Conservation (phyloP, 495 filamentous ascomycete genomes). For the Aspergillus baeticus region DNA sequence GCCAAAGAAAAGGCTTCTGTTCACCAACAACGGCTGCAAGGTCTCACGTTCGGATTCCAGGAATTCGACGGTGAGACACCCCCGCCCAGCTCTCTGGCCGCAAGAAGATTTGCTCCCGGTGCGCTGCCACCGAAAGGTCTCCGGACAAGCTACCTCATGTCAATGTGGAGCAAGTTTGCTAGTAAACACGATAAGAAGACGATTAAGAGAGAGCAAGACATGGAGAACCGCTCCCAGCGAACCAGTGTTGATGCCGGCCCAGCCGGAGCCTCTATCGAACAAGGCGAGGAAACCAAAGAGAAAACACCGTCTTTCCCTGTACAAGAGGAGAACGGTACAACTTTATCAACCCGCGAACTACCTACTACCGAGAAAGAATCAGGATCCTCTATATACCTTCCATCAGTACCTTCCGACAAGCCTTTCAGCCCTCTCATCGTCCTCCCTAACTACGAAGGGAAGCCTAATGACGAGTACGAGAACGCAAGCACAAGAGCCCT, state of each 20-base stretch:
- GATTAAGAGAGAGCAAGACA: slow-evolving; percentile 50
- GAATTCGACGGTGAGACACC: slow-evolving; percentile 72
- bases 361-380: neutral
- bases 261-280: slow-evolving; percentile 33
- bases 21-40: slow-evolving; percentile 66
- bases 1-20: slow-evolving; percentile 63
- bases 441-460: slow-evolving; percentile 30
- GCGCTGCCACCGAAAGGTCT: slow-evolving; percentile 49
- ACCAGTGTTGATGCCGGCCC: slow-evolving; percentile 36
- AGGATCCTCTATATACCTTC: neutral
- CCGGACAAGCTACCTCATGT: slow-evolving; percentile 68
- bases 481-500: slow-evolving; percentile 39
- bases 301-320: neutral
- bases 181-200: slow-evolving; percentile 82
- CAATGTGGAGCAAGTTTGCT: slow-evolving; percentile 81
- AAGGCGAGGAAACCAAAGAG: slow-evolving; percentile 3
- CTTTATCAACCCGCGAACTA: neutral
- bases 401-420: slow-evolving; percentile 10
- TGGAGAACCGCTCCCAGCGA: slow-evolving; percentile 25
- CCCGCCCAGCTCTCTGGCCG: slow-evolving; percentile 79
- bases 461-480: slow-evolving; percentile 25
- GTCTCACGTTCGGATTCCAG: slow-evolving; percentile 67
- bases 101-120: slow-evolving; percentile 55
- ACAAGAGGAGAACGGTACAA: neutral
- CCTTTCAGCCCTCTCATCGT: slow-evolving; percentile 30